Evolutionary conservation across 441 rosid species (phyloP), one percentile per base, ranked within the genome.

Genomic region (Arabidopsis lyrata): DNA sequence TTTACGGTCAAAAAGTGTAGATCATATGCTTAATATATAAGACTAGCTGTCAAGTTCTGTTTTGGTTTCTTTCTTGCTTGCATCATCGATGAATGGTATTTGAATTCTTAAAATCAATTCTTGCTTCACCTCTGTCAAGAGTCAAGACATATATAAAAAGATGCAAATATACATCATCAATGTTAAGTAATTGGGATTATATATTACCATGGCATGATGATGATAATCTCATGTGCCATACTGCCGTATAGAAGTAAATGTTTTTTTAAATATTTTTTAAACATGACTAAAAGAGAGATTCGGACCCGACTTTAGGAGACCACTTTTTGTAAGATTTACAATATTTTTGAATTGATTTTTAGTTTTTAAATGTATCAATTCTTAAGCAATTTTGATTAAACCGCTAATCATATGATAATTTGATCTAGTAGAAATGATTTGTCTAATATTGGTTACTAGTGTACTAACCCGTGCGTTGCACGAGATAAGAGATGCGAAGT

Each of bases 281-380:
- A 69, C 56, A 57, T 50, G 50, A 35, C 59, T 60, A 27, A 15
- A 48, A 42, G n/a, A 50, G 18, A 49, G 61, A 50, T 38, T 39
- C 22, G 31, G 36, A 45, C 58, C 56, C 27, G 49, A 44, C 57
- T 44, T 71, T 50, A 11, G 54, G 52, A 50, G 61, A 71, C 62
- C 32, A 16, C 68, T 16, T 61, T 50, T 36, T 6, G 4, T 8
- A 29, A 2, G 56, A 11, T 9, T 44, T 2, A 4, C 3, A 3
- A 45, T 13, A 48, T 45, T 11, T 60, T 8, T 16, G 1, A 56
- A 44, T 9, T 13, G 14, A 31, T 32, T 32, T 16, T 11, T 20
- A 32, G 34, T 13, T 18, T 56, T 32, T 0, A 36, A 58, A 27
- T 13, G n/a, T 49, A 49, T 50, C 12, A 11, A n/a, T 22, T 0